Evolutionary conservation across 768 basidiomycete genomes (phyloP).

Genomic region (Rhodotorula graminis): DNA sequence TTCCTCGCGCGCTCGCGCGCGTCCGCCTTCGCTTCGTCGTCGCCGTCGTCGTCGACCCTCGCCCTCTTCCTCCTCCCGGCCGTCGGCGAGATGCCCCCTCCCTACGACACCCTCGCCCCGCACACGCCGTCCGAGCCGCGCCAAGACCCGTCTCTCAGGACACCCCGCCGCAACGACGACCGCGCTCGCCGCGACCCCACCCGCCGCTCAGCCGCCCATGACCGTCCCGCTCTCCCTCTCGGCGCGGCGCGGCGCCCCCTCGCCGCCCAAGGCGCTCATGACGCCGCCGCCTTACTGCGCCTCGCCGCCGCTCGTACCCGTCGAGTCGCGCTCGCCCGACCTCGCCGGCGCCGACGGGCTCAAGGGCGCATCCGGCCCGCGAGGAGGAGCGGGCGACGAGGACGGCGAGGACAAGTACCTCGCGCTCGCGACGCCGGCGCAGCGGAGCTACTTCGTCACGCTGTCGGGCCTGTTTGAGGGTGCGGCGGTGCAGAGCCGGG

Average conservation of each 20-base stretch:
- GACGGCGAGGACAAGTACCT: not conserved
- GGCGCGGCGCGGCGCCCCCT: too few relatives aligned
- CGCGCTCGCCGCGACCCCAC: too few relatives aligned
- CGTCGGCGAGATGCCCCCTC: not conserved
- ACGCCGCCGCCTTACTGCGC: not conserved
- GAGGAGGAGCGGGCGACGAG: too few relatives aligned
- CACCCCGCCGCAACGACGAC: not conserved
- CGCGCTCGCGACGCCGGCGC: slow-evolving; percentile 16
- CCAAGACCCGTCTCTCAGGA: too few relatives aligned
- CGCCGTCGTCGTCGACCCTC: too few relatives aligned
- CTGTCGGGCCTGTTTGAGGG: slow-evolving; percentile 13
- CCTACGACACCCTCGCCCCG: not conserved
- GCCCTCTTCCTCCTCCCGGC: too few relatives aligned
- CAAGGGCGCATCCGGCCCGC: too few relatives aligned
- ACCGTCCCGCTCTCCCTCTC: not conserved
- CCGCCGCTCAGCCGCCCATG: not conserved
- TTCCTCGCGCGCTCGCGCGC: not conserved
- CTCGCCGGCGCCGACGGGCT: too few relatives aligned
- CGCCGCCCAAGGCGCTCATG: too few relatives aligned
- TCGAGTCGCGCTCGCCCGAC: too few relatives aligned
- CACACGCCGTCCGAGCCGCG: not conserved
- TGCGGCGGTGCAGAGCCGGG: not conserved
- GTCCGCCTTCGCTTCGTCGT: not conserved
- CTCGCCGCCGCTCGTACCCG: not conserved
- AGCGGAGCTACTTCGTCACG: slow-evolving; percentile 19